Base-by-base conservation (phyloP, 2,329 filamentous ascomycete species). In the Fusarium ramigenum region DNA sequence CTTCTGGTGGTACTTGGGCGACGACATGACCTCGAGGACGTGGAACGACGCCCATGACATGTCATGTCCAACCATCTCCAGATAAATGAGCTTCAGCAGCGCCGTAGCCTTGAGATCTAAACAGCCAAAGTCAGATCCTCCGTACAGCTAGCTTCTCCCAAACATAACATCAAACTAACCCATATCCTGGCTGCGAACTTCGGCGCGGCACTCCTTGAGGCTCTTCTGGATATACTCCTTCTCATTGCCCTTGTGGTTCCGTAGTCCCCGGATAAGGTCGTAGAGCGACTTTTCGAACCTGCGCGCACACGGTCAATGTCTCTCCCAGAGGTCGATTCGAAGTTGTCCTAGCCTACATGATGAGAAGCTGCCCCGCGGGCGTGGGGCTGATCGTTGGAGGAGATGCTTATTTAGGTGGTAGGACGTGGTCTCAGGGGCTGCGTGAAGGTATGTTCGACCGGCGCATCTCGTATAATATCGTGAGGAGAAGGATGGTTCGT, bases 31-130 rank as follows among this genome's bases (percentile, higher is more conserved):
- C 85, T 99, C 96, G 53, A 99, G 91, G 59, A 98, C 96, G 82
- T 99, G 94, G 84, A 99, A 99, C 18, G 95, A 95, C 8, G 96
- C 96, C 96, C 96, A 99, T 7, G 96, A 98, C 96, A 99, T 99
- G 83, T 98, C 96, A 81, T 98, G 93, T 19, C 96, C 96, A 77
- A 98, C 95, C 96, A 99, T 99, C 82, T 99, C 96, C 75, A 99
- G 90, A 82, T 99, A 99, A 60, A 98, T 92, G 77, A 99, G 89
- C 86, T 99, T 99, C 79, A 99, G 87, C 60, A 99, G 88, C 50
- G 96, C 96, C 39, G 95, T 98, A 25, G 96, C 95, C 87, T 99
- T 99, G 83, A 97, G 89, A 85, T 98, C 95, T 94, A 66, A 59
- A 53, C 60, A 60, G 49, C 19, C n/a, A 30, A 39, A 28, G 60